Percentiles rank a stretch among this genome's conserved stretches.
These are phyloP conservation scores for Senecio squalidus DNA, from an alignment of 140 eudicot species.

Conservation along the genomic window DNA sequence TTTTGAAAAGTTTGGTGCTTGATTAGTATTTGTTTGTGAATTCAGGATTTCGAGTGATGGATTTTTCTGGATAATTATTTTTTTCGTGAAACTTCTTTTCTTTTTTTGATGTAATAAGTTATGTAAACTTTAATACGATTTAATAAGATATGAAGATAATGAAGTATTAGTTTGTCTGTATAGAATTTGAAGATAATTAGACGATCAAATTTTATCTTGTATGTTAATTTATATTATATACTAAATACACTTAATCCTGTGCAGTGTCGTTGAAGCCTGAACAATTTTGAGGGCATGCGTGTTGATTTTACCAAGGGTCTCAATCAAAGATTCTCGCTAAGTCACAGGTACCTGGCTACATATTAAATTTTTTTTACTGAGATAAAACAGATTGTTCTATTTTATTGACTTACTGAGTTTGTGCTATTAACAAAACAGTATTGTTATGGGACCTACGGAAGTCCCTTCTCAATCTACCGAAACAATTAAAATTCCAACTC, in stretches of 20 bases:
- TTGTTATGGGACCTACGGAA: constrained; percentile 92
- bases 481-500: constrained; percentile 71
- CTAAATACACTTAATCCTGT: not conserved
- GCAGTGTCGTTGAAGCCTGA: constrained; percentile 95
- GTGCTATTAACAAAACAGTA: constrained; percentile 30
- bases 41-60: too few relatives aligned
- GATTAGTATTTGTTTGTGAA: too few relatives aligned
- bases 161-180: too few relatives aligned
- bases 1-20: too few relatives aligned
- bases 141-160: too few relatives aligned
- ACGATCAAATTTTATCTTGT: not conserved
- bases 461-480: constrained; percentile 90
- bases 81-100: too few relatives aligned
- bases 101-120: too few relatives aligned
- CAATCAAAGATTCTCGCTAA: constrained; percentile 63
- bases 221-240: not conserved
- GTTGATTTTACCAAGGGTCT: constrained; percentile 79
- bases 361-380: not conserved
- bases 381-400: not conserved
- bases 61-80: too few relatives aligned
- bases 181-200: constrained; percentile 1
- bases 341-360: constrained; percentile 60
- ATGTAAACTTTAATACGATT: too few relatives aligned
- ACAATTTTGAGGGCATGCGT: constrained; percentile 86
- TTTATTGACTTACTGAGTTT: not conserved